Conservation (phyloP, 2,329 filamentous ascomycete genomes). For the Dactylellina leptospora region DNA sequence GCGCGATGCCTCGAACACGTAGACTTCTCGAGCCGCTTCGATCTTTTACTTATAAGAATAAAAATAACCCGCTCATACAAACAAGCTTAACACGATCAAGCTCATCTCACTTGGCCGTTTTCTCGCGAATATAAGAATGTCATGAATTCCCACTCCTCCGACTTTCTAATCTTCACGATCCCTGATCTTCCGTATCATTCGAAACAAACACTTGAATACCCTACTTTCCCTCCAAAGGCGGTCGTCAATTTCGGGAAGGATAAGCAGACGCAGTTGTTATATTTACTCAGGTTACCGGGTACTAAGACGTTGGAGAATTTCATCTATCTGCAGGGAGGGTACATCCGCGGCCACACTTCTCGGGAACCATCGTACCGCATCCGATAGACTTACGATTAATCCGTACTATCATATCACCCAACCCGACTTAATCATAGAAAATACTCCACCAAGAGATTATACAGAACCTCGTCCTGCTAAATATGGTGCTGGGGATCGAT, state of each 20-base stretch:
- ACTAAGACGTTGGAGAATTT: not conserved
- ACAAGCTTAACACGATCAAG: too few species aligned
- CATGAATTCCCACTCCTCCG: not conserved
- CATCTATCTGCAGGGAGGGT: not conserved
- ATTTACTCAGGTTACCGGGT: constrained; percentile 7
- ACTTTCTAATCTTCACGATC: not conserved
- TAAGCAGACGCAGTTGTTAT: not conserved
- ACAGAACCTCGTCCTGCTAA: too few species aligned
- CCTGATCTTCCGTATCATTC: not conserved
- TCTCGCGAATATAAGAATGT: too few species aligned
- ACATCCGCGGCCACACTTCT: not conserved
- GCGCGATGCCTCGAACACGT: too few species aligned
- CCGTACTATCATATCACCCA: too few species aligned
- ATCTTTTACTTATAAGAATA: too few species aligned
- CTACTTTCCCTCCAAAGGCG: not conserved
- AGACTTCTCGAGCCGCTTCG: too few species aligned
- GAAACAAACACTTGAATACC: not conserved
- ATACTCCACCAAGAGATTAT: too few species aligned
- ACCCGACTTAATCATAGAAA: too few species aligned
- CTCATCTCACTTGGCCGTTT: too few species aligned
- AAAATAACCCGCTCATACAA: too few species aligned
- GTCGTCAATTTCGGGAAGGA: not conserved
- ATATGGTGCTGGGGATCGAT: constrained; percentile 46
- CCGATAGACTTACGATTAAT: too few species aligned
- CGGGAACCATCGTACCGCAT: not conserved